Conservation (phyloP, 495 filamentous ascomycete genomes). For the Penicillium verhagenii region DNA sequence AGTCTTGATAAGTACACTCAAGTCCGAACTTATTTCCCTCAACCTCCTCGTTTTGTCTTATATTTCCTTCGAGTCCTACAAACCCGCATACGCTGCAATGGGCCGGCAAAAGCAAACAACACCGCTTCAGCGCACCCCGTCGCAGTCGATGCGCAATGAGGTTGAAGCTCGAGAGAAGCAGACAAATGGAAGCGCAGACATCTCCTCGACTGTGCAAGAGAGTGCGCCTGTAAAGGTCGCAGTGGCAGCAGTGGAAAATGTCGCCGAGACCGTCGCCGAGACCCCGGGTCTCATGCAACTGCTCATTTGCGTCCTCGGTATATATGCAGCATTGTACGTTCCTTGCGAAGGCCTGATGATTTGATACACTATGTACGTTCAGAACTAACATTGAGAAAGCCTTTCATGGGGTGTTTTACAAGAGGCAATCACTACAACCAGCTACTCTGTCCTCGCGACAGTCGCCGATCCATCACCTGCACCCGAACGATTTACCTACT, state of each 20-base stretch:
- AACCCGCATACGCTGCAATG: conserved; percentile 44
- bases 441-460: conserved; percentile 55
- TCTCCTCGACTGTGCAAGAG: conserved; percentile 12
- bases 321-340: conserved; percentile 92
- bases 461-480: conserved; percentile 51
- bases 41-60: not conserved
- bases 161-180: conserved; percentile 30
- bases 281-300: conserved; percentile 66
- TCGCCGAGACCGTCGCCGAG: conserved; percentile 23
- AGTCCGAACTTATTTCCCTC: not conserved
- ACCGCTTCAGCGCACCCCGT: conserved; percentile 63
- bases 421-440: conserved; percentile 96
- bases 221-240: conserved; percentile 10
- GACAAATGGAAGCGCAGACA: conserved; percentile 27
- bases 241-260: conserved; percentile 24
- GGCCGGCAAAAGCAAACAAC: conserved; percentile 68
- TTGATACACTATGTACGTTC: not conserved
- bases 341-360: not conserved
- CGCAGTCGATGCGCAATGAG: conserved; percentile 53
- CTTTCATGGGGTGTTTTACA: conserved; percentile 94
- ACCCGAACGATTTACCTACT: conserved; percentile 77
- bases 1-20: not conserved
- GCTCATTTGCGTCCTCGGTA: conserved; percentile 82
- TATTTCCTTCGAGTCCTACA: not conserved
- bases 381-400: conserved; percentile 47